Evolutionary conservation across 2,329 filamentous ascomycete genomes (phyloP).

Genomic region (Diatrype stigma): DNA sequence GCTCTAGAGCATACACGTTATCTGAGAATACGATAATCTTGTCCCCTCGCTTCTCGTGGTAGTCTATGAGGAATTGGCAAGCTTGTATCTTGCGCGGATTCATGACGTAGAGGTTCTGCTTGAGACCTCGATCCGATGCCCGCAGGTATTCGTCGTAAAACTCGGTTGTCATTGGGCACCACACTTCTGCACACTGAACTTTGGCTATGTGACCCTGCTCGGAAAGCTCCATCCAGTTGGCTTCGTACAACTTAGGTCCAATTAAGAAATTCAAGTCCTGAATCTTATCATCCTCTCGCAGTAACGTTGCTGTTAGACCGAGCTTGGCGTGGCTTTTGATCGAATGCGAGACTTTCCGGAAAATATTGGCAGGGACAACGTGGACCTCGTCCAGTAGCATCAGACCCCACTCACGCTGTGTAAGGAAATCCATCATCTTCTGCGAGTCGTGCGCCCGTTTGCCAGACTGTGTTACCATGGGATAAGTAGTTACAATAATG

Average conservation of each 20-base stretch:
- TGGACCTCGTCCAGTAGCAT: conserved; percentile 98
- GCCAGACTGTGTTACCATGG: conserved; percentile 93
- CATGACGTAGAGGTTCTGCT: conserved; percentile 77
- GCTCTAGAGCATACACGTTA: conserved; percentile 87
- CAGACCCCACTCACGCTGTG: conserved; percentile 86
- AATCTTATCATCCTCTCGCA: conserved; percentile 98
- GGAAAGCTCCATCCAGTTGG: conserved; percentile 98
- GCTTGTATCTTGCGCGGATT: conserved; percentile 97
- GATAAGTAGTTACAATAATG: conserved; percentile 96
- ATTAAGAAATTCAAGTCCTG: conserved; percentile 96
- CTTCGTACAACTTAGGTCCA: conserved; percentile 94
- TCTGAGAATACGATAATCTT: conserved; percentile 99
- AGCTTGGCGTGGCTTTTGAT: conserved; percentile 96
- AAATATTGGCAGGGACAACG: conserved; percentile 95
- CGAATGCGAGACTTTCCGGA: conserved; percentile 85
- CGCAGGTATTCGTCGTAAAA: conserved; percentile 93
- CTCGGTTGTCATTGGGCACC: conserved; percentile 98
- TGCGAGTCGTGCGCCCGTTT: conserved; percentile 87
- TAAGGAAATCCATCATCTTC: conserved; percentile 96
- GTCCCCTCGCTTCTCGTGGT: conserved; percentile 89
- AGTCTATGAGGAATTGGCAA: conserved; percentile 96
- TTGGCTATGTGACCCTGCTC: conserved; percentile 95
- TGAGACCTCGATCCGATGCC: conserved; percentile 26
- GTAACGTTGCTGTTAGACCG: conserved; percentile 85
- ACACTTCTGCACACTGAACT: conserved; percentile 97